phyloP scores from a whole-genome alignment of 202 grass and related monocot genomes.

The Zizania palustris region DNA sequence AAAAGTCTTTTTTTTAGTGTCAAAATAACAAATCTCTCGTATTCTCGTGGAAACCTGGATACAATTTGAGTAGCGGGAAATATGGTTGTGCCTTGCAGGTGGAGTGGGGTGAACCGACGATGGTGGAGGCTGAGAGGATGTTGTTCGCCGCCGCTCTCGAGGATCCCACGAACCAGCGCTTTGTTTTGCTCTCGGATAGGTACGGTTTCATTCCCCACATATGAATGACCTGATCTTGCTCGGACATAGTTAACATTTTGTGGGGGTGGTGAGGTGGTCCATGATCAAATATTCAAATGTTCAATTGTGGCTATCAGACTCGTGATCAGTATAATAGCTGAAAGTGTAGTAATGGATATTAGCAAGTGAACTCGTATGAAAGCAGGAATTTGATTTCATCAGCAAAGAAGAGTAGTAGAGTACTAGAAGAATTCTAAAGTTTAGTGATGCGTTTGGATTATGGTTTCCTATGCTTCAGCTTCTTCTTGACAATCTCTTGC shows the following conservation, averaged over 20 bases:
- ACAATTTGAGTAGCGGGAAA: conserved; percentile 30
- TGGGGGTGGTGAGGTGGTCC: not conserved
- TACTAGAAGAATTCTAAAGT: not conserved
- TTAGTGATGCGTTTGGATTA: conserved; percentile 21
- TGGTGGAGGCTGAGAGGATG: conserved; percentile 87
- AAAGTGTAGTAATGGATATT: conserved; percentile 17
- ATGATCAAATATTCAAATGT: not conserved
- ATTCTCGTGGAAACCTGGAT: not conserved
- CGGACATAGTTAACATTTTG: conserved; percentile 22
- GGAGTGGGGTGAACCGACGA: conserved; percentile 82
- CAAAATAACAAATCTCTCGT: too few species aligned
- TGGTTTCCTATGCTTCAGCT: not conserved
- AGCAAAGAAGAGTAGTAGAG: too few species aligned
- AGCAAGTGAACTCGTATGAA: conserved; percentile 14
- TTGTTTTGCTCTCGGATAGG: conserved; percentile 91
- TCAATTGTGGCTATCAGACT: too few species aligned
- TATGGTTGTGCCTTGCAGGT: conserved; percentile 61
- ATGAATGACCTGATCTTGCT: conserved; percentile 5
- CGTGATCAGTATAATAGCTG: conserved; percentile 8
- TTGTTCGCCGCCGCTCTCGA: conserved; percentile 75
- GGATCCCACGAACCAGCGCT: conserved; percentile 79
- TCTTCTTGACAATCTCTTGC: not conserved
- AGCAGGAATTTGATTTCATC: too few species aligned
- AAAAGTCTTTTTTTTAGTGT: too few species aligned
- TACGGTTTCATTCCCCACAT: conserved; percentile 24